Conservation (phyloP, 352 stramenopile species). For the Thalassiosira livingstoniorum region DNA sequence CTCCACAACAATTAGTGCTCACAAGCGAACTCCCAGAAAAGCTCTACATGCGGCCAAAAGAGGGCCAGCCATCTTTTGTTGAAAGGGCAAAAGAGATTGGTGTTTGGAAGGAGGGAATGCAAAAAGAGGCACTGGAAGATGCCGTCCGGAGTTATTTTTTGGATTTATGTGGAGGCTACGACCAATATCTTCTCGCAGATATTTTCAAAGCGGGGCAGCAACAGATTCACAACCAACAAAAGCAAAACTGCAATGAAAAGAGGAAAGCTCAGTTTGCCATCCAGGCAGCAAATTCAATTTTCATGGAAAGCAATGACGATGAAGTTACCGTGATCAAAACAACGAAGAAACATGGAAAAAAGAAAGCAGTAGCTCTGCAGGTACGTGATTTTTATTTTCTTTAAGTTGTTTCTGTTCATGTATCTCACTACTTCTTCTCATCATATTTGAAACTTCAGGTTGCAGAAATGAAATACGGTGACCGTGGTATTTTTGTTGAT, state of each 20-base stretch:
- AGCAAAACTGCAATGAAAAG: neutral
- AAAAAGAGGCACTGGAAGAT: neutral
- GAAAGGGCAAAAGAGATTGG: neutral
- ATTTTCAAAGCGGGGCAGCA: neutral
- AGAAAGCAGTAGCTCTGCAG: no score
- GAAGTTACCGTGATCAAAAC: no score
- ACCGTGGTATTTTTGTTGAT: neutral
- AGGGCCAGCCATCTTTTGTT: neutral
- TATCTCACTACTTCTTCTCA: no score
- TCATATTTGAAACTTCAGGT: no score
- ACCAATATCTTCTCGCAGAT: neutral
- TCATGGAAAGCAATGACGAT: no score
- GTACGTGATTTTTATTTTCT: no score
- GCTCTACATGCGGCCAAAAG: neutral
- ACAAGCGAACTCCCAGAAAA: neutral
- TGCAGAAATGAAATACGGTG: neutral
- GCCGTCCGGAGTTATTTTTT: neutral
- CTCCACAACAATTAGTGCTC: neutral
- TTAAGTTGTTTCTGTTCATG: no score
- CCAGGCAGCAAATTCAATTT: no score
- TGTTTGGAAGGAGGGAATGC: neutral
- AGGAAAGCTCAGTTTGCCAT: neutral
- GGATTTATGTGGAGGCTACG: neutral
- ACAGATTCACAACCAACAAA: neutral
- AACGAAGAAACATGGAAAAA: no score